These are phyloP conservation scores for Leishmania tropica DNA, from an alignment of 208 protist genomes.

Conservation along the genomic window DNA sequence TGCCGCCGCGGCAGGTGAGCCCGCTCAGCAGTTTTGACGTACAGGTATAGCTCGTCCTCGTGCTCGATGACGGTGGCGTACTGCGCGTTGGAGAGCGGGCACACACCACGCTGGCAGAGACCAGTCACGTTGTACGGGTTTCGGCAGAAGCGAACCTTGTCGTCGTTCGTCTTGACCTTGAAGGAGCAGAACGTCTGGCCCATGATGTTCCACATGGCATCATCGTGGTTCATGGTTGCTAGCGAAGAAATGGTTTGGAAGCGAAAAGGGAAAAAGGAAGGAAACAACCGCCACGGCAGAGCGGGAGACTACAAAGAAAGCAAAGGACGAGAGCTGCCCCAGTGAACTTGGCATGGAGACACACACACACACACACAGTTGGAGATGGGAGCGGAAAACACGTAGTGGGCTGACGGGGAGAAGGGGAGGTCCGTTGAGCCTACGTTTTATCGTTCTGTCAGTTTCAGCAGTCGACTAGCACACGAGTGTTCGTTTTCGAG, in stretches of 20 bases:
- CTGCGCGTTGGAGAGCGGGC: conserved; percentile 98
- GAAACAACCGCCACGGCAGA: background rate
- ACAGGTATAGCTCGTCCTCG: conserved; percentile 97
- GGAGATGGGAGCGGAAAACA: background rate
- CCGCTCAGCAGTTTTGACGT: conserved; percentile 99
- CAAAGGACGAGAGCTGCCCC: background rate
- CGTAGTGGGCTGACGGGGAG: background rate
- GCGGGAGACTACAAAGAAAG: background rate
- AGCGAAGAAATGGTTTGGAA: background rate
- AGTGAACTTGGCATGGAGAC: background rate
- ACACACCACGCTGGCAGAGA: conserved; percentile 96
- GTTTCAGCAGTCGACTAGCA: background rate
- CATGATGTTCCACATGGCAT: conserved; percentile 94
- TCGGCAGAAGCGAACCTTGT: conserved; percentile 97
- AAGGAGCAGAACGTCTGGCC: conserved; percentile 93
- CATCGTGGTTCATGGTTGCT: conserved; percentile 91
- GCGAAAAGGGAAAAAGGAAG: background rate
- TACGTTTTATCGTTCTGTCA: background rate
- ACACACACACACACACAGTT: background rate
- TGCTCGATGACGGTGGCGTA: conserved; percentile 99
- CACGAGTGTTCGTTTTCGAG: background rate
- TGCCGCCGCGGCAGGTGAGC: conserved; percentile 97
- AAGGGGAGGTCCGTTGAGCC: background rate
- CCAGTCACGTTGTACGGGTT: conserved; percentile 99
- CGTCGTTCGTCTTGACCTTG: conserved; percentile 92